phyloP scores from a whole-genome alignment of 2,329 filamentous ascomycete species.

The Fusarium tjaetaba region DNA sequence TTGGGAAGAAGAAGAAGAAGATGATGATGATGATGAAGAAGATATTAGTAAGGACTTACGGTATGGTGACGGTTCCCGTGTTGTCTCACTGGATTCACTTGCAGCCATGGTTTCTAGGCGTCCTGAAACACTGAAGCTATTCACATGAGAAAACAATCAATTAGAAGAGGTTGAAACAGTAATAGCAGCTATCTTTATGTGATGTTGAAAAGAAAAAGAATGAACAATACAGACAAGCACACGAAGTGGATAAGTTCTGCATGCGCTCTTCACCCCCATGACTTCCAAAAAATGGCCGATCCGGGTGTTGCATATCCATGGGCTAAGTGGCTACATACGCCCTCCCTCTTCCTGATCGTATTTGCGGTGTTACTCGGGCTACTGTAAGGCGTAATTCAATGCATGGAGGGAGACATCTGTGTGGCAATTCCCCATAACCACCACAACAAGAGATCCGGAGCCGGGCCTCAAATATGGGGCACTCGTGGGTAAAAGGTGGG shows the following conservation, averaged over 20 bases:
- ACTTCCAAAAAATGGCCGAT: constrained; percentile 10
- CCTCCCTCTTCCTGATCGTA: not conserved
- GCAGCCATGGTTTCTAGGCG: constrained; percentile 32
- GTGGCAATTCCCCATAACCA: not conserved
- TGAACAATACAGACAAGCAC: constrained; percentile 1
- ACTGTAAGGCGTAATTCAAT: not conserved
- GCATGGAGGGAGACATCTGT: not conserved
- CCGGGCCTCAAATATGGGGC: constrained; percentile 39
- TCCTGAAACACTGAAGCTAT: constrained; percentile 17
- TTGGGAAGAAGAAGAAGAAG: not conserved
- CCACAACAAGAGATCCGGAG: constrained; percentile 30
- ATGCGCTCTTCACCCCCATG: constrained; percentile 26
- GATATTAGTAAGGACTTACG: constrained; percentile 33
- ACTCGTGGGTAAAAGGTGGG: constrained; percentile 21
- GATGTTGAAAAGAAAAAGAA: constrained; percentile 10
- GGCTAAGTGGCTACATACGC: constrained; percentile 9
- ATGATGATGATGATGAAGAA: not conserved
- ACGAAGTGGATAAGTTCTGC: constrained; percentile 17
- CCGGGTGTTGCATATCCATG: constrained; percentile 24
- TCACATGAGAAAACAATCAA: constrained; percentile 24
- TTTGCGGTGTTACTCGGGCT: not conserved
- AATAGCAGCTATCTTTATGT: not conserved
- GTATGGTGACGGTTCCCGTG: constrained; percentile 40
- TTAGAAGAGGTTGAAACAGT: not conserved
- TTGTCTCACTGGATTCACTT: constrained; percentile 44